These are phyloP conservation scores for Pseudoperonospora humuli DNA, from an alignment of 352 stramenopile species.

Conservation along the genomic window DNA sequence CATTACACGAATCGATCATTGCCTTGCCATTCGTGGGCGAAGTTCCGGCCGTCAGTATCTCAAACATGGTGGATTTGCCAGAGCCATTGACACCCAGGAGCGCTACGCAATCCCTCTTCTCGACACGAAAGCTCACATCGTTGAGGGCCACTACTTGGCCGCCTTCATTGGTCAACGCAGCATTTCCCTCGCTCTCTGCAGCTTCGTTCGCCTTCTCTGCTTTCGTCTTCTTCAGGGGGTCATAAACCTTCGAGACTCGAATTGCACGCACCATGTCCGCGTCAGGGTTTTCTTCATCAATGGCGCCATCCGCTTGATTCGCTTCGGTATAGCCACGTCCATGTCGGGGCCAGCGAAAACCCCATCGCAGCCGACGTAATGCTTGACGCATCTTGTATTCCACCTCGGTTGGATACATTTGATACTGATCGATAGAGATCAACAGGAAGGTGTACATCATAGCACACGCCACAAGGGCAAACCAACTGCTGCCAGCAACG, in stretches of 20 bases:
- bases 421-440: conserved; percentile 49
- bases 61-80: conserved; percentile 95
- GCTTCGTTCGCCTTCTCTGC: conserved; percentile 1
- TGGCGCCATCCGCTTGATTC: conserved; percentile 9
- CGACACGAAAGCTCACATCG: conserved; percentile 78
- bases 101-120: conserved; percentile 87
- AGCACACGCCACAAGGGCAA: conserved; percentile 33
- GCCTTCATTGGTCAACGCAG: conserved; percentile 27
- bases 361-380: conserved; percentile 13
- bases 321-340: conserved; percentile 20
- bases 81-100: conserved; percentile 92
- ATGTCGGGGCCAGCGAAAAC: conserved; percentile 11
- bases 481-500: conserved; percentile 34
- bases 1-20: conserved; percentile 48
- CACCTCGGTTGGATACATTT: conserved; percentile 66
- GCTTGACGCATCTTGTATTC: conserved; percentile 23
- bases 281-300: conserved; percentile 24
- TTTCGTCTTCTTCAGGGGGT: conserved; percentile 20
- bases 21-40: conserved; percentile 58
- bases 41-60: conserved; percentile 90
- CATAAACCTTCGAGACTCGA: conserved; percentile 58
- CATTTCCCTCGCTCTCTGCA: conserved; percentile 5
- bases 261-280: conserved; percentile 40
- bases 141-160: conserved; percentile 61
- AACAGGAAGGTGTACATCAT: conserved; percentile 43